Evolutionary conservation across 805 yeast genomes (phyloP), one percentile per base, ranked within the genome.

Genomic region (Starmerella scarabaei): DNA sequence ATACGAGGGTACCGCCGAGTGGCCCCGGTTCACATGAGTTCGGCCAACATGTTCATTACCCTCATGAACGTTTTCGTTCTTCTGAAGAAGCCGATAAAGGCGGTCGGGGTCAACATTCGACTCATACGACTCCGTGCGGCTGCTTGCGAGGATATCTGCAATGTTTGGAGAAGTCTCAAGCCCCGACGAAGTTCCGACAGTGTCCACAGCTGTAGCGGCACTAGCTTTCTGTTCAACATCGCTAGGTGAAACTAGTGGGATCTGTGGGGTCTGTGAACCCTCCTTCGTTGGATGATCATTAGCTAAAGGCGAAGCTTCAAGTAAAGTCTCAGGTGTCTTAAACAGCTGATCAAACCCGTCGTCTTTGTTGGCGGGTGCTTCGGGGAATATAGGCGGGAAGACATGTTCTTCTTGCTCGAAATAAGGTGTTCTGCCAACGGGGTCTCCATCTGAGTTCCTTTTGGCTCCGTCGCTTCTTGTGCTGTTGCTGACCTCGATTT

Each of bases 1-100:
- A 17, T 36, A 21, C 6, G 50, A 47, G 4, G 37, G 38, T 5
- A 30, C 18, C 3, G 35, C 28, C 3, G 41, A 30, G 19, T 36
- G 43, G 12, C 44, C 41, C 3, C 21, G 23, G 2, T 30, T 33
- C 3, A 42, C 31, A 5, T 38, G 33, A 2, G 33, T 29, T 3
- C 35, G 35, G 9, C 37, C 36, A 8, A 20, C 31, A 2, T 33
- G 38, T 26, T 37, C 42, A 18, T 32, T 21, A 11, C 40, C 38
- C 15, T 30, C 30, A 12, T 39, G 34, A 7, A 43, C n/a, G 8
- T 31, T 30, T 12, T 42, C 43, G 16, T 35, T 27, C 3, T 21
- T 21, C 21, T 36, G 38, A 11, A 41, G 35, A n/a, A 35, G 11
- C 26, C 26, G 26, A 11, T 23, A 23, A 7, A 23, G 7, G 9